Percentiles rank a stretch among this genome's conserved stretches.
These are phyloP conservation scores for Calendula officinalis DNA, from an alignment of 129 eudicot genomes.

Conservation along the genomic window DNA sequence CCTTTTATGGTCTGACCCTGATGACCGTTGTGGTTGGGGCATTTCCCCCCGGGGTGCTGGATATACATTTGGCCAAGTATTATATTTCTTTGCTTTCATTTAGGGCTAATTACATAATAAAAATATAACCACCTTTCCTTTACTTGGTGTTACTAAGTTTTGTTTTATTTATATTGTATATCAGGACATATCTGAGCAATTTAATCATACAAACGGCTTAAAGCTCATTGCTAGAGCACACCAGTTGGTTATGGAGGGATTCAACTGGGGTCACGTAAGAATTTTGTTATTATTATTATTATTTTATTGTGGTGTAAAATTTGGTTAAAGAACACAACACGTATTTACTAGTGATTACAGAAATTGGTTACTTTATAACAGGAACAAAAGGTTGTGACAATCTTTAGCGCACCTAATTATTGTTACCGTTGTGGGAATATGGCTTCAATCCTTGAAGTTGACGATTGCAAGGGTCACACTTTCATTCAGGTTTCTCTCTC, in stretches of 20 bases:
- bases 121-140: background rate
- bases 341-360: background rate
- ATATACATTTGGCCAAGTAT: constrained; percentile 91
- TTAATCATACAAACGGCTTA: constrained; percentile 76
- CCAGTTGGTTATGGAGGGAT: constrained; percentile 98
- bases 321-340: background rate
- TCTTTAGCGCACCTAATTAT: constrained; percentile 91
- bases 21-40: constrained; percentile 97
- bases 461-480: constrained; percentile 83
- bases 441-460: constrained; percentile 93
- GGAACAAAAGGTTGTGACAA: constrained; percentile 93
- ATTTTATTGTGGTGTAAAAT: background rate
- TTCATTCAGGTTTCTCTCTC: constrained; percentile 71
- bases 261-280: constrained; percentile 89
- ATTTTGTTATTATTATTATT: background rate
- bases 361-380: constrained; percentile 27
- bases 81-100: constrained; percentile 2
- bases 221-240: constrained; percentile 97
- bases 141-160: background rate
- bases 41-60: constrained; percentile 95
- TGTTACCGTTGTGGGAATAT: constrained; percentile 95
- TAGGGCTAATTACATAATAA: background rate
- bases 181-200: constrained; percentile 95
- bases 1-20: constrained; percentile 93
- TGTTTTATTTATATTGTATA: constrained; percentile 4